Base-by-base conservation (phyloP, 352 stramenopile species). In the Globisporangium abappressorium region DNA sequence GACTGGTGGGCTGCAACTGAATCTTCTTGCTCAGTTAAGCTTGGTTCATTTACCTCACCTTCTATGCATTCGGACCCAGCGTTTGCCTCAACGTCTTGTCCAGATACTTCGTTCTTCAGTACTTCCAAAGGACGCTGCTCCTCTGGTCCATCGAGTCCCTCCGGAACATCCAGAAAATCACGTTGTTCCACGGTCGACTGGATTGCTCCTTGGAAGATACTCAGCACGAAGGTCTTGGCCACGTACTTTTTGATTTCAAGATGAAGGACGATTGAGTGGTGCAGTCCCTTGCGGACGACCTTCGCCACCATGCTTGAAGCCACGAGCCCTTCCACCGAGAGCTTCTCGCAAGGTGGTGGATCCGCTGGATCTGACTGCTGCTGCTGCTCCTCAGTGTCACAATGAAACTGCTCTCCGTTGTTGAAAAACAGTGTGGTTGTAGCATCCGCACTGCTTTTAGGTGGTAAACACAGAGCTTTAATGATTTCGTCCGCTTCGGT, bases 211-310 rank as follows among this genome's bases (percentile, higher is more conserved):
- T 34, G 38, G 33, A 66, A 18, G 5, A 62, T 36, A 47, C 14
- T 26, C 41, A 62, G 7, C 1, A 71, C 59, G 18, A 71, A 67
- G 5, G 28, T 62, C 51, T 71, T 71, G 26, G 36, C 34, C 8
- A 67, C 38, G 22, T 64, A 64, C 59, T 67, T 71, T 12, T 59
- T 6, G 22, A 67, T 34, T 43, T 62, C 46, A n/a, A 57, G 41
- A 8, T 66, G 36, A 38, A 71, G 33, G 9, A 67, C 53, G 38
- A 71, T 34, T 30, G 38, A 65, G 41, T 71, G 66, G 33, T 66
- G 66, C 33, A 71, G 20, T 24, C 66, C 66, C 14, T 36, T 66
- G 22, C 30, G 59, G 9, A 71, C 30, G 15, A 53, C 38, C 2
- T 9, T 46, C 14, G 46, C n/a, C n/a, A 71, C 66, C 28, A 63